Evolutionary conservation across 2,329 filamentous ascomycete species (phyloP).

Genomic region (Simplicillium sp.): DNA sequence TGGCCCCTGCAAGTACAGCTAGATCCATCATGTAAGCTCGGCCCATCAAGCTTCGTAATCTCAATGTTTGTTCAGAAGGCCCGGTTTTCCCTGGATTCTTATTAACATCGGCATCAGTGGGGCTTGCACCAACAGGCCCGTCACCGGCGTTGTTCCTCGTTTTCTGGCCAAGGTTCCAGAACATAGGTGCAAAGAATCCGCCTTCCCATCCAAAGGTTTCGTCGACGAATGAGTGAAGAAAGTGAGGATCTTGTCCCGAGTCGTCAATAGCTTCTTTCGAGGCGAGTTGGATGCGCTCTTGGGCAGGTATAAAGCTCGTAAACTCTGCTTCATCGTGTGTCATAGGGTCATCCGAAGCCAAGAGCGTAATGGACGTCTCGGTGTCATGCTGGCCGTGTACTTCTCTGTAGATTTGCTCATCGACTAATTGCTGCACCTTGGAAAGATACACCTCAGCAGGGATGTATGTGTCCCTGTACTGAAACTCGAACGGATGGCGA

Average conservation of each 20-base stretch:
- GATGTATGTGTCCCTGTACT: conserved; percentile 70
- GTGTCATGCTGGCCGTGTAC: conserved; percentile 24
- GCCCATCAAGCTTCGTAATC: conserved; percentile 64
- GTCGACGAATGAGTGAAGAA: conserved; percentile 59
- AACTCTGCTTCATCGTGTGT: conserved; percentile 62
- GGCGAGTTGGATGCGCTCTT: conserved; percentile 68
- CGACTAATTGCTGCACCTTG: conserved; percentile 46
- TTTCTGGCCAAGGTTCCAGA: conserved; percentile 62
- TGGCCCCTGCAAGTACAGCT: conserved; percentile 58
- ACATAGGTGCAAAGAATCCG: conserved; percentile 74
- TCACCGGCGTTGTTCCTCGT: conserved; percentile 29
- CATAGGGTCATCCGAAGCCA: conserved; percentile 75
- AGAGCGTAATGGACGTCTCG: conserved; percentile 41
- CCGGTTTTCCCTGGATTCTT: conserved; percentile 12
- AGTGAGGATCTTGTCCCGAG: conserved; percentile 30
- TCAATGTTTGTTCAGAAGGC: conserved; percentile 45
- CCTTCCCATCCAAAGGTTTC: conserved; percentile 81
- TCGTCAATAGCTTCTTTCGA: conserved; percentile 43
- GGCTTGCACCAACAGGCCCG: conserved; percentile 16
- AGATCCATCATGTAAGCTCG: conserved; percentile 78
- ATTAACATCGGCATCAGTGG: conserved; percentile 14
- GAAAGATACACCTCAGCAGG: conserved; percentile 60
- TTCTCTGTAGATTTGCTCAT: conserved; percentile 33
- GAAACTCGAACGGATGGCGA: conserved; percentile 64
- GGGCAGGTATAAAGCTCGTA: conserved; percentile 47